phyloP scores from a whole-genome alignment of 1,139 yeast species.

The Geotrichum citri-aurantii region DNA sequence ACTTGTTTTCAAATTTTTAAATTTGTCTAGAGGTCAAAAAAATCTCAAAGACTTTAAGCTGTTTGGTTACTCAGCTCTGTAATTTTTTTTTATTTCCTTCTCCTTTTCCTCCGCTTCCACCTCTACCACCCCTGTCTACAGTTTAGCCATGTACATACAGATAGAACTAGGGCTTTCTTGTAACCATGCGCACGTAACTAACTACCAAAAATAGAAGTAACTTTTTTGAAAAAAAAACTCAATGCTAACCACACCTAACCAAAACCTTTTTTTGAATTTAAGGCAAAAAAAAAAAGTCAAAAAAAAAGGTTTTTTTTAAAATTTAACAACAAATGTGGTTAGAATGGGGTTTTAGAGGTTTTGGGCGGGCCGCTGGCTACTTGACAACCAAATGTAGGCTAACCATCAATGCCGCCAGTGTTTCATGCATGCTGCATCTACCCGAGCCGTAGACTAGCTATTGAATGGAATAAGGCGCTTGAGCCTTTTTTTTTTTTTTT shows the following conservation, averaged over 20 bases:
- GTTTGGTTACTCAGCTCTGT: too few species aligned
- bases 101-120: too few species aligned
- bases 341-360: not conserved
- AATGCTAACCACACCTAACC: not conserved
- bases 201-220: not conserved
- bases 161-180: not conserved
- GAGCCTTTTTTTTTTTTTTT: too few species aligned
- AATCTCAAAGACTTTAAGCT: too few species aligned
- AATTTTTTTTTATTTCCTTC: not conserved
- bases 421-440: not conserved
- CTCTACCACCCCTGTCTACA: not conserved
- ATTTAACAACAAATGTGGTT: not conserved
- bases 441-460: not conserved
- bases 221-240: not conserved
- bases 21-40: too few species aligned
- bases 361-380: not conserved
- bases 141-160: not conserved
- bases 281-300: too few species aligned
- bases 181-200: not conserved
- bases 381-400: not conserved
- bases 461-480: too few species aligned
- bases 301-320: too few species aligned
- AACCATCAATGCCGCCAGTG: not conserved
- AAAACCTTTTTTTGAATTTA: too few species aligned
- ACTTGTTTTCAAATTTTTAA: too few species aligned